Conservation (phyloP, 441 rosid species). For the Syzygium syzygioides region DNA sequence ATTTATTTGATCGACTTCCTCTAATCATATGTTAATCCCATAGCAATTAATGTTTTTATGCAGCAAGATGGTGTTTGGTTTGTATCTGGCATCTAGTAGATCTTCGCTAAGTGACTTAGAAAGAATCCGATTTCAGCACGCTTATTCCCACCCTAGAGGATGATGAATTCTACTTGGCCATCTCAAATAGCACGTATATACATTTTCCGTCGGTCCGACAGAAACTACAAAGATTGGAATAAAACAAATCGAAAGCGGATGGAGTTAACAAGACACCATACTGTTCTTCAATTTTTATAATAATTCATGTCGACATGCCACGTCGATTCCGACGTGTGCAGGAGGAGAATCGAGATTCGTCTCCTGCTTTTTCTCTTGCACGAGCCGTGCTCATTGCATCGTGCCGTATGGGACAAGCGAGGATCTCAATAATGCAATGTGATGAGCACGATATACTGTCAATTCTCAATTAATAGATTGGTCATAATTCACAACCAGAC, state of each 20-base stretch:
- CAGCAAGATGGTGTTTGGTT: not conserved
- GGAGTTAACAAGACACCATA: not conserved
- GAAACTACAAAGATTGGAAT: not conserved
- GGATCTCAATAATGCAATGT: not conserved
- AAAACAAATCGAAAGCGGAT: not conserved
- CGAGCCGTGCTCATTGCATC: not conserved
- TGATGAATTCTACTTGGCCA: not conserved
- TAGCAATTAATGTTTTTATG: not conserved
- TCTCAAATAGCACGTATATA: not conserved
- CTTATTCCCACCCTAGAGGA: not conserved
- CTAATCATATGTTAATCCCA: not conserved
- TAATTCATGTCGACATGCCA: not conserved
- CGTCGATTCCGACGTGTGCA: not conserved
- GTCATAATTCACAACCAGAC: not conserved
- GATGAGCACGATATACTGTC: not conserved
- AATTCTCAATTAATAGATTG: not conserved
- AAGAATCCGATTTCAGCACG: not conserved
- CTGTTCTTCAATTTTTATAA: not conserved
- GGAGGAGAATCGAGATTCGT: not conserved
- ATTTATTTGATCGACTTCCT: not conserved
- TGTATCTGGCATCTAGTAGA: not conserved
- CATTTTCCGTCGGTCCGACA: not conserved
- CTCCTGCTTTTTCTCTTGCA: not conserved
- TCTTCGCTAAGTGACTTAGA: not conserved
- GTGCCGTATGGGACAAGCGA: not conserved